phyloP scores from a whole-genome alignment of 2,329 filamentous ascomycete species.

The Pseudocercospora musae region DNA sequence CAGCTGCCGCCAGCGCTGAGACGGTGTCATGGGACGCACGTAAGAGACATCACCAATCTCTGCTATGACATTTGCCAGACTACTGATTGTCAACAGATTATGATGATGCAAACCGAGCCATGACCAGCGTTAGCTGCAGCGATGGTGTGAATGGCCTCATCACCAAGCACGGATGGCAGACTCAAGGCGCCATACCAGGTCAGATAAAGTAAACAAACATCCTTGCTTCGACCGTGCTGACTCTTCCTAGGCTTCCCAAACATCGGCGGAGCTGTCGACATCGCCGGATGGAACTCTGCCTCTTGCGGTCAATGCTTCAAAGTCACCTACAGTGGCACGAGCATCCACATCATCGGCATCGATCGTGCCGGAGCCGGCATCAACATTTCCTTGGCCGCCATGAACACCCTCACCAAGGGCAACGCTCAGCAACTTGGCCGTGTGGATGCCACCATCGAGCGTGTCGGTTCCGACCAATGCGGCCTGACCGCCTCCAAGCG shows the following conservation, averaged over 20 bases:
- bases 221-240: background rate
- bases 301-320: constrained; percentile 55
- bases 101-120: constrained; percentile 56
- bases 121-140: constrained; percentile 62
- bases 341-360: constrained; percentile 50
- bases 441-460: constrained; percentile 41
- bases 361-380: constrained; percentile 48
- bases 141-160: constrained; percentile 66
- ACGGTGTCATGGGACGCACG: constrained; percentile 60
- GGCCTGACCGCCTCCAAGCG: constrained; percentile 28
- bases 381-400: constrained; percentile 48
- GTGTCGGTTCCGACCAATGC: constrained; percentile 40
- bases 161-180: constrained; percentile 54
- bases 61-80: background rate
- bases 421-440: constrained; percentile 40
- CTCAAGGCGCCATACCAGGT: constrained; percentile 43
- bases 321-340: constrained; percentile 47
- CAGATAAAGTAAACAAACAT: background rate
- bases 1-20: constrained; percentile 27
- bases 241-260: constrained; percentile 40
- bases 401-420: constrained; percentile 49
- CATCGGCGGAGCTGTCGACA: constrained; percentile 50
- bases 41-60: background rate
- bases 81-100: constrained; percentile 49
- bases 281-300: constrained; percentile 46